Evolutionary conservation across 768 basidiomycete species (phyloP).

Genomic region (Pisolithus orientalis): DNA sequence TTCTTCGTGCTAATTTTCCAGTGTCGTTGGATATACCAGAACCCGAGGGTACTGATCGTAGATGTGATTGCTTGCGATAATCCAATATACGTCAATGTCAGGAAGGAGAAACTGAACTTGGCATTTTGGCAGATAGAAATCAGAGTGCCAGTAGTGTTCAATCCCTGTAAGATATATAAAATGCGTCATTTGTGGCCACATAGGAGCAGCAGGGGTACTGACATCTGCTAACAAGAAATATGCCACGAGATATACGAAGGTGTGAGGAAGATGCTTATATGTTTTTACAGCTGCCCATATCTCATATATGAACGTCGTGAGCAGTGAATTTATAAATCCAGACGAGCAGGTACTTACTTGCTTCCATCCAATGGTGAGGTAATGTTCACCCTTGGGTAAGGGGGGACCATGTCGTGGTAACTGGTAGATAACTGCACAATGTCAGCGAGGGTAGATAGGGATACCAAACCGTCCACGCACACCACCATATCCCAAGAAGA

Average conservation of each 20-base stretch:
- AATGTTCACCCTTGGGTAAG: conserved; percentile 69
- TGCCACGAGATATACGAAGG: conserved; percentile 71
- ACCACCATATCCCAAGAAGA: conserved; percentile 82
- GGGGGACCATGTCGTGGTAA: conserved; percentile 77
- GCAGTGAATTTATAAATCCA: neutral
- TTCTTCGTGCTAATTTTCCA: conserved; percentile 77
- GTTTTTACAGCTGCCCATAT: conserved; percentile 74
- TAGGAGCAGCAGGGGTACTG: conserved; percentile 15
- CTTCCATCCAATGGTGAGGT: conserved; percentile 82
- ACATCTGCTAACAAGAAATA: conserved; percentile 80
- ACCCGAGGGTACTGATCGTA: conserved; percentile 63
- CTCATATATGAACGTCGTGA: conserved; percentile 27
- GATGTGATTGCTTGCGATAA: conserved; percentile 72
- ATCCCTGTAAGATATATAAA: conserved; percentile 40
- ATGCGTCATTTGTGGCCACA: neutral
- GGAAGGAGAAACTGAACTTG: conserved; percentile 75
- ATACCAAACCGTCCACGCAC: conserved; percentile 34
- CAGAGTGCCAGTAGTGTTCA: conserved; percentile 75
- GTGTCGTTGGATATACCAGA: conserved; percentile 79
- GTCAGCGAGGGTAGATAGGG: neutral
- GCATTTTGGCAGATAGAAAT: conserved; percentile 75
- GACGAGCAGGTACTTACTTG: conserved; percentile 39
- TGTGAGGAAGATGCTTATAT: conserved; percentile 73
- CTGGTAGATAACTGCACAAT: conserved; percentile 64
- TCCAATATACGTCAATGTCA: conserved; percentile 75